These are phyloP conservation scores for Ephemerocybe angulata DNA, from an alignment of 768 basidiomycete genomes.

Conservation along the genomic window DNA sequence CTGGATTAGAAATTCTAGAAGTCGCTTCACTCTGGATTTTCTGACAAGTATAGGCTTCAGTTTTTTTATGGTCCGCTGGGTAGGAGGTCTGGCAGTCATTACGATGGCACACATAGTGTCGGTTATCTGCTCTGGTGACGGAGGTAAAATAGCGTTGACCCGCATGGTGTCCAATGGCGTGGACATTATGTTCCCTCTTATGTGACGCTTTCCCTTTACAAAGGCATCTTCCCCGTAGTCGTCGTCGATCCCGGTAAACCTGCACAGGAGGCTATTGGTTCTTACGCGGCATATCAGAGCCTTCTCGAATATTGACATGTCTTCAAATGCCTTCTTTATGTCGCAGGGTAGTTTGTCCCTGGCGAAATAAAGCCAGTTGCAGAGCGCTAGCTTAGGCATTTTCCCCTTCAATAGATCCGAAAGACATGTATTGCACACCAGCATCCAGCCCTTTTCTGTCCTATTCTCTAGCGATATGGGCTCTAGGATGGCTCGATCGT, in stretches of 20 bases:
- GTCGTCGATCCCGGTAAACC: not conserved
- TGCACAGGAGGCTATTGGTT: not conserved
- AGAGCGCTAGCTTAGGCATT: not conserved
- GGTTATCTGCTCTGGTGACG: not conserved
- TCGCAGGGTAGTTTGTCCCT: not conserved
- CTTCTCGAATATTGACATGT: not conserved
- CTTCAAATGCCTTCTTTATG: not conserved
- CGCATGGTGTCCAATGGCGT: not conserved
- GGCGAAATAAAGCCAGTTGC: conserved; percentile 2
- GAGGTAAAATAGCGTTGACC: not conserved
- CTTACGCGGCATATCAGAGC: not conserved
- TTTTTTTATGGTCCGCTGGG: not conserved
- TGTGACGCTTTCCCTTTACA: not conserved
- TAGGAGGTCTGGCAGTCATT: not conserved
- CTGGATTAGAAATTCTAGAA: not conserved
- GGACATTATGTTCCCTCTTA: not conserved
- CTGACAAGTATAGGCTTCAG: not conserved
- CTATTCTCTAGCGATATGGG: not conserved
- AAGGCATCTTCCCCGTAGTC: no score
- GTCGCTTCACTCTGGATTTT: not conserved
- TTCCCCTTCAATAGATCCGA: not conserved
- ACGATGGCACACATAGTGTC: not conserved
- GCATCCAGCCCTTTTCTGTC: not conserved
- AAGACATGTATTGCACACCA: not conserved
- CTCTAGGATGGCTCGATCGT: not conserved